phyloP scores from a whole-genome alignment of 2,329 filamentous ascomycete species.

The Sporothrix pallida region DNA sequence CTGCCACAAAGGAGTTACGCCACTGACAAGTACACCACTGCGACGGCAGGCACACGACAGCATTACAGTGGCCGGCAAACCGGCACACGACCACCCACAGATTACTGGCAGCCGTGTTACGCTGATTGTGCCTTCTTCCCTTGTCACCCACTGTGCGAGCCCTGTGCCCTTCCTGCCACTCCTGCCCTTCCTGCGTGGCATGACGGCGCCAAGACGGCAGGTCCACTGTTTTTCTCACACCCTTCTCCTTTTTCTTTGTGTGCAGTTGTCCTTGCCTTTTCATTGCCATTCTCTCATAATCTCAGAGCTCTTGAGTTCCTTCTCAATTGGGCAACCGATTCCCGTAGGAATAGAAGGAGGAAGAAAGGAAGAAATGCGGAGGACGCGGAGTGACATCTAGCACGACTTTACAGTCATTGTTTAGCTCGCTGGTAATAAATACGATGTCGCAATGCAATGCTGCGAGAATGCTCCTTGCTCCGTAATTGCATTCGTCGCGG shows the following conservation, averaged over 20 bases:
- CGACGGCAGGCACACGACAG: too few species aligned
- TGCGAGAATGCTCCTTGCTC: not conserved
- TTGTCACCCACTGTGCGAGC: not conserved
- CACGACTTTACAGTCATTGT: too few species aligned
- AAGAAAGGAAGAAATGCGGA: not conserved
- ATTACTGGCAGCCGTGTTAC: not conserved
- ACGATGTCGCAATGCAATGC: not conserved
- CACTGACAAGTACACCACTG: too few species aligned
- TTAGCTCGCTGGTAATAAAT: not conserved
- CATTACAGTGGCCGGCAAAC: not conserved
- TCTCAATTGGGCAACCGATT: conserved; percentile 7
- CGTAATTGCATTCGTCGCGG: not conserved
- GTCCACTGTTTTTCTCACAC: not conserved
- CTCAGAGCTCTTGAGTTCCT: not conserved
- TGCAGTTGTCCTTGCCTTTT: not conserved
- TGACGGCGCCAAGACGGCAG: conserved; percentile 24
- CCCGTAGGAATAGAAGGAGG: not conserved
- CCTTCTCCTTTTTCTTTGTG: not conserved
- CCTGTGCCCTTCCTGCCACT: not conserved
- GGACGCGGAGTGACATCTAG: not conserved
- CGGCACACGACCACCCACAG: not conserved
- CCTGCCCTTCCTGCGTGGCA: not conserved
- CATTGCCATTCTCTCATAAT: not conserved
- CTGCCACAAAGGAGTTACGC: not conserved
- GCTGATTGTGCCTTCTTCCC: not conserved